Evolutionary conservation across 805 yeast species (phyloP).

Genomic region (Saccharomycopsis vini): DNA sequence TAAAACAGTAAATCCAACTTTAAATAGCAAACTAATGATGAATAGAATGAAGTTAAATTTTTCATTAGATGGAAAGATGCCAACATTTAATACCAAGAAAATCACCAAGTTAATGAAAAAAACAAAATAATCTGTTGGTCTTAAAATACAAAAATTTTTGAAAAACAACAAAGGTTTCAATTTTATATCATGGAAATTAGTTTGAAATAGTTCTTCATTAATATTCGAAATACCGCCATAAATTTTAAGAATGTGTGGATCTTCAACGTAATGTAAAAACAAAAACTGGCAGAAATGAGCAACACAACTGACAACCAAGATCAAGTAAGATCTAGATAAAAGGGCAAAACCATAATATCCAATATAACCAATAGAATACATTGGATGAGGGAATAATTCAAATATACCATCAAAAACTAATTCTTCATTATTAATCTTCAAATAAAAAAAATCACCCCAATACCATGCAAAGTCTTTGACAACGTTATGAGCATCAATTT

Average conservation of each 20-base stretch:
- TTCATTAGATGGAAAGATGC: slow-evolving; percentile 25
- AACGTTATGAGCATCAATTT: slow-evolving; percentile 78
- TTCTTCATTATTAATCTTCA: slow-evolving; percentile 55
- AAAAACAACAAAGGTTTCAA: slow-evolving; percentile 53
- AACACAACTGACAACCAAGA: slow-evolving; percentile 55
- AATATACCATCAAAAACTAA: slow-evolving; percentile 82
- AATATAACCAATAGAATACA: slow-evolving; percentile 83
- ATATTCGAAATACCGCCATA: slow-evolving; percentile 35
- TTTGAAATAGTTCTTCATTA: no score
- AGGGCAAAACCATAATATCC: slow-evolving; percentile 82
- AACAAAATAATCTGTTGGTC: slow-evolving; percentile 56
- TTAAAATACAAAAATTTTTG: slow-evolving; percentile 50
- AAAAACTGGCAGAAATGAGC: slow-evolving; percentile 76
- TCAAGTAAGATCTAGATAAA: slow-evolving; percentile 64
- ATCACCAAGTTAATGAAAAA: slow-evolving; percentile 36
- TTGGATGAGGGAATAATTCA: slow-evolving; percentile 86
- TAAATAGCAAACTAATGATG: slow-evolving; percentile 35
- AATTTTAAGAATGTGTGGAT: slow-evolving; percentile 79
- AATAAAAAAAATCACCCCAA: slow-evolving; percentile 89
- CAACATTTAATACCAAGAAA: slow-evolving; percentile 24
- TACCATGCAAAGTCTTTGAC: slow-evolving; percentile 91
- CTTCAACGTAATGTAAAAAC: slow-evolving; percentile 66
- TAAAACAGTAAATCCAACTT: slow-evolving; percentile 41
- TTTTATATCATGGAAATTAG: slow-evolving; percentile 33
- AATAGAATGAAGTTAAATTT: slow-evolving; percentile 28